Base-by-base conservation (phyloP, 352 stramenopile genomes). In the Pythium monospermum region DNA sequence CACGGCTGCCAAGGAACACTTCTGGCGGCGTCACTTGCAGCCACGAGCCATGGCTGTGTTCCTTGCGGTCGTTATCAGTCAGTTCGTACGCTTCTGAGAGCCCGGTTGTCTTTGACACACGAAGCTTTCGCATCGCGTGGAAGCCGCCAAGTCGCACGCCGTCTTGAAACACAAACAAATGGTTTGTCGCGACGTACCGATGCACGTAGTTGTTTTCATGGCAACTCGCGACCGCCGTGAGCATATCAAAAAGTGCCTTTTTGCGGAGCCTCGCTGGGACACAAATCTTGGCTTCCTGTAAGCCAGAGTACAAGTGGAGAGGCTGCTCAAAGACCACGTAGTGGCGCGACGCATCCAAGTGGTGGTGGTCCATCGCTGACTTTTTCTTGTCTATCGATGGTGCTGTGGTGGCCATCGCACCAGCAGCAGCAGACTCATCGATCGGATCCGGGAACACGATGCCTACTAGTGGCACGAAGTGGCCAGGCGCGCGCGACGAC, bases 261-360 rank as follows among this genome's bases (percentile, higher is more conserved):
- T 89, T 90, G 27, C 78, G 76, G 22, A 86, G 44, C 3, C 53
- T 41, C 19, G 69, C 62, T 18, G 76, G 41, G 0, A 94, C 57
- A 1, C 49, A 27, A 10, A 81, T 38, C 22, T 70, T 77, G 3
- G 79, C 69, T 47, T 94, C 82, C 28, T 89, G 72, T 43, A 92
- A 71, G 4, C 77, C 76, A 5, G 81, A 82, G 32, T 85, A 80
- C 54, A 87, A 73, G 57, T 94, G 81, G 43, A 91, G 47, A 1
- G 83, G 83, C 45, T 90, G 73, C 50, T 89, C 79, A 35, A 89
- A 92, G 21, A 76, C 80, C 26, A 90, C 61, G 51, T 91, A 94
- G 49, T 94, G 77, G 28, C 71, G 76, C 26, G 65, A 46, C 19
- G 28, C 53, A 7, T 69, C 37, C 23, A 91, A 36, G 2, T 59